phyloP scores from a whole-genome alignment of 768 basidiomycete species.

The Plicaturopsis crispa region DNA sequence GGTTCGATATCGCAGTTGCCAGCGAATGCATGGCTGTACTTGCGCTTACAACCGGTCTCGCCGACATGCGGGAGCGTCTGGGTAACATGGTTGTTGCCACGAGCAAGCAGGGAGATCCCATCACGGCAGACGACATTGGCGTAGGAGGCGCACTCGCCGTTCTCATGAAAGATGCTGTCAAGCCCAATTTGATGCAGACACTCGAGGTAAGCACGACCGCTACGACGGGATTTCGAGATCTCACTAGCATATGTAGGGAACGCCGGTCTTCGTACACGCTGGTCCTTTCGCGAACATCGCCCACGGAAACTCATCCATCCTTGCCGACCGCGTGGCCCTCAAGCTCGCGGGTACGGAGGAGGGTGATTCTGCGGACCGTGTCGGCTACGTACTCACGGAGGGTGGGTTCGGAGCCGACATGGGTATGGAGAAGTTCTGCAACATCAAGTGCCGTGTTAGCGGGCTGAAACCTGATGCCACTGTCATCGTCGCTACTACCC shows the following conservation, averaged over 20 bases:
- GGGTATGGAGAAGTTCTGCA: slow-evolving; percentile 99
- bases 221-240: neutral
- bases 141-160: slow-evolving; percentile 93
- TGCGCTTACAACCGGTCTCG: slow-evolving; percentile 78
- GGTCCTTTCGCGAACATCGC: slow-evolving; percentile 99
- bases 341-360: slow-evolving; percentile 95
- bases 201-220: slow-evolving; percentile 49
- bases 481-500: slow-evolving; percentile 94
- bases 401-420: slow-evolving; percentile 99
- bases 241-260: slow-evolving; percentile 46
- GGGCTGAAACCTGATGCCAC: slow-evolving; percentile 91
- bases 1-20: slow-evolving; percentile 95
- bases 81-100: slow-evolving; percentile 98
- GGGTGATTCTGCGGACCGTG: slow-evolving; percentile 72
- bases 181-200: slow-evolving; percentile 98
- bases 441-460: slow-evolving; percentile 95
- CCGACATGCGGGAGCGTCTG: slow-evolving; percentile 87
- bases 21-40: slow-evolving; percentile 98
- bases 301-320: slow-evolving; percentile 96
- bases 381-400: slow-evolving; percentile 96
- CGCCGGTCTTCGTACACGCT: slow-evolving; percentile 97
- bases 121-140: slow-evolving; percentile 96
- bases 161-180: slow-evolving; percentile 97
- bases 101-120: slow-evolving; percentile 80
- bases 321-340: slow-evolving; percentile 94